Conservation (phyloP, 768 basidiomycete genomes). For the Phylloporus arenicola region DNA sequence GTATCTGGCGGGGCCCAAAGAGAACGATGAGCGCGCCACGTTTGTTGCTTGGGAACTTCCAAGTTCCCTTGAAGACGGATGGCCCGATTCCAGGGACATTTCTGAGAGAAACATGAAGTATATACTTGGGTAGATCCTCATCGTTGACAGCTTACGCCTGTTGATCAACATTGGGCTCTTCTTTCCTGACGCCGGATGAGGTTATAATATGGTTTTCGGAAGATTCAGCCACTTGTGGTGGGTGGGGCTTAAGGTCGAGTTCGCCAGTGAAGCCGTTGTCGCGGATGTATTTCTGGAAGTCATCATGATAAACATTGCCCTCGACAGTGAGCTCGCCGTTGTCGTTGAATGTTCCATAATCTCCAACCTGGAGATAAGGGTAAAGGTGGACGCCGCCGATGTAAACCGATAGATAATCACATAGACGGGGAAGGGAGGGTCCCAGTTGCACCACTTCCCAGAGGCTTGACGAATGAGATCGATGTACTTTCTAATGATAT, state of each 20-base stretch:
- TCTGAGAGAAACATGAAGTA: not conserved
- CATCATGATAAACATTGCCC: slow-evolving; percentile 25
- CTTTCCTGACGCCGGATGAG: slow-evolving; percentile 13
- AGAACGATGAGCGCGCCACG: slow-evolving; percentile 28
- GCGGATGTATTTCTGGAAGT: slow-evolving; percentile 4
- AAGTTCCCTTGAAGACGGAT: slow-evolving; percentile 25
- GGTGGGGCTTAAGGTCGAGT: slow-evolving; percentile 2
- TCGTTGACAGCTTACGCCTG: not conserved
- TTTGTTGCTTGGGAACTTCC: slow-evolving; percentile 21
- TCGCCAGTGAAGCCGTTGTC: not conserved
- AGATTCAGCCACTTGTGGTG: slow-evolving; percentile 1
- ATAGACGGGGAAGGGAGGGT: slow-evolving; percentile 24
- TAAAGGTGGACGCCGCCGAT: not conserved
- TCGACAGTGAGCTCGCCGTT: slow-evolving; percentile 4
- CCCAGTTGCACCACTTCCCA: slow-evolving; percentile 31
- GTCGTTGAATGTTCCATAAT: slow-evolving; percentile 25
- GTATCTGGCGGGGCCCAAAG: slow-evolving; percentile 16
- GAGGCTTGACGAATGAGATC: slow-evolving; percentile 24
- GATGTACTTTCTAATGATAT: slow-evolving; percentile 26
- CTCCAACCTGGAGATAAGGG: slow-evolving; percentile 20
- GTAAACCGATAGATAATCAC: slow-evolving; percentile 2
- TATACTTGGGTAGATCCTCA: not conserved
- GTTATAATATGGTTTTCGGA: slow-evolving; percentile 13
- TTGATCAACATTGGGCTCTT: slow-evolving; percentile 7
- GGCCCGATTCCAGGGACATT: slow-evolving; percentile 10